Base-by-base conservation (phyloP, 352 stramenopile species). In the Phytopythium kandeliae region DNA sequence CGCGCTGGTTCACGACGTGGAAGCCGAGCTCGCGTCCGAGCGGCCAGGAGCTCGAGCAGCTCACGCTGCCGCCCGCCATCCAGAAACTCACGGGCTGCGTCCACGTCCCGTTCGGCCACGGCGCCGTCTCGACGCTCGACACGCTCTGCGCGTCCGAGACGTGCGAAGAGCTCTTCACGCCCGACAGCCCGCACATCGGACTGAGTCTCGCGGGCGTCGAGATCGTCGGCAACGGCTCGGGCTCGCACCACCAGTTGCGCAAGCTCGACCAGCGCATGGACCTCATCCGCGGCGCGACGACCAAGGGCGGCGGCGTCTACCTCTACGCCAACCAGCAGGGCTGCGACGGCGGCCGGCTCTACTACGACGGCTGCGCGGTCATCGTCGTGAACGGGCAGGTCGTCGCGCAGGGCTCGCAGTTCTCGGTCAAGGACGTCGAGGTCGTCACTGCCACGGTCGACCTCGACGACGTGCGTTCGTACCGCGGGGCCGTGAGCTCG, bases 101-200 rank as follows among this genome's bases (percentile, higher is more conserved):
- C 34, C 74, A 80, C 49, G 86, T 95, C 16, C 88, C 84, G 4
- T 94, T 97, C 26, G 91, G 89, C 26, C 73, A 77, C 24, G 85
- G 78, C 12, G 78, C 85, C 33, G 51, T 98, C 19, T 75, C 78
- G 26, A 87, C 77, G 24, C 77, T 96, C 17, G 93, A 98, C 55
- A 92, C 94, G 17, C 78, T 77, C 54, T 89, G 76, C 49, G 87
- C 88, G 24, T 96, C 89, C 40, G 97, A 99, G 78, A 97, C 91
- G 21, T 99, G 97, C 65, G 97, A 99, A 70, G 97, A 99, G 69
- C 74, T 99, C 28, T 99, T 98, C 82, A 98, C 96, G 25, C 94
- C 96, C 0, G 75, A 92, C 56, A 88, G 86, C 35, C 93, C 96
- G 12, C 96, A 99, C 69, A 98, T 99, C 67, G 86, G 95, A 43